These are phyloP conservation scores for Pyrenochaeta sp. DNA, from an alignment of 2,329 filamentous ascomycete genomes.

Conservation along the genomic window DNA sequence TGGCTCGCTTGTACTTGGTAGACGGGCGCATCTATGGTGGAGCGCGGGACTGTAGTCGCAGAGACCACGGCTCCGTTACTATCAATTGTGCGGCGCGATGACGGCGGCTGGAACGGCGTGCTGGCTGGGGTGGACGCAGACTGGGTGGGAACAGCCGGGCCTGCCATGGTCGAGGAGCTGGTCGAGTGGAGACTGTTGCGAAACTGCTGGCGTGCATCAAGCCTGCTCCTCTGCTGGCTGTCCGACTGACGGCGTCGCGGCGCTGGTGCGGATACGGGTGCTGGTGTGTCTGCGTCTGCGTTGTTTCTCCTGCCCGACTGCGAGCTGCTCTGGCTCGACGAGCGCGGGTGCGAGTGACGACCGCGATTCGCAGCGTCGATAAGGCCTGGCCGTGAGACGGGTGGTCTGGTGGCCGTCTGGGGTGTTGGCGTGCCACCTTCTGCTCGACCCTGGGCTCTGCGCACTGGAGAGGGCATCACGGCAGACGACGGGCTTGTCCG, in stretches of 20 bases:
- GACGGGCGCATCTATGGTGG: slow-evolving; percentile 45
- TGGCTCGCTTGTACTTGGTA: slow-evolving; percentile 24
- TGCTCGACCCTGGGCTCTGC: slow-evolving; percentile 45
- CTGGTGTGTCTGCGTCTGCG: no score
- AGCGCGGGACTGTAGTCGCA: slow-evolving; percentile 35
- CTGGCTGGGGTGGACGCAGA: slow-evolving; percentile 25
- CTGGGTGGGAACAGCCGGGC: slow-evolving; percentile 33
- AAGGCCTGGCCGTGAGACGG: slow-evolving; percentile 57
- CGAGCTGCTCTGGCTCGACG: slow-evolving; percentile 59
- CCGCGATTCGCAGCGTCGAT: slow-evolving; percentile 53
- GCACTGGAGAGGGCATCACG: slow-evolving; percentile 33
- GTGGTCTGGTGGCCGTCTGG: slow-evolving; percentile 48
- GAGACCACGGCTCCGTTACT: slow-evolving; percentile 27
- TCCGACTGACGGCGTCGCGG: slow-evolving; percentile 50
- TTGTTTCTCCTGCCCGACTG: slow-evolving; percentile 37
- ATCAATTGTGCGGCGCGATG: slow-evolving; percentile 45
- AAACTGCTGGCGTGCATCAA: slow-evolving; percentile 49
- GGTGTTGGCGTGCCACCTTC: slow-evolving; percentile 47
- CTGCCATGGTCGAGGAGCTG: slow-evolving; percentile 36
- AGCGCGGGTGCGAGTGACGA: slow-evolving; percentile 48
- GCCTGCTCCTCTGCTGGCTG: slow-evolving; percentile 54
- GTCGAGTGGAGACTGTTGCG: slow-evolving; percentile 38
- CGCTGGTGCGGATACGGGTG: slow-evolving; percentile 26
- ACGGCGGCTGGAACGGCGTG: slow-evolving; percentile 22
- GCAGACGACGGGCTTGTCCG: slow-evolving; percentile 28